These are phyloP conservation scores for Fusarium pseudocircinatum DNA, from an alignment of 2,329 filamentous ascomycete genomes.

Conservation along the genomic window DNA sequence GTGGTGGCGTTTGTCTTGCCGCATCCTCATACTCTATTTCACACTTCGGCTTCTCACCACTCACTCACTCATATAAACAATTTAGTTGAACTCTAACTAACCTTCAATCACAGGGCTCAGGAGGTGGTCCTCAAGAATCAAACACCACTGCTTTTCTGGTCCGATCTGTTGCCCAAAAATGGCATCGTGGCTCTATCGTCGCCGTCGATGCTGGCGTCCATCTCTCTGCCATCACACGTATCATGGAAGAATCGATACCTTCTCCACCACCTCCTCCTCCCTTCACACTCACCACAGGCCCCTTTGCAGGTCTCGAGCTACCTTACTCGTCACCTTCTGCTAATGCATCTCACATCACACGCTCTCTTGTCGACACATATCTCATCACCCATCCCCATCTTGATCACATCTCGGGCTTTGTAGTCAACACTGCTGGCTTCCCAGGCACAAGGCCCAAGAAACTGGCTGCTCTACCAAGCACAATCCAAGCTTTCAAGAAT, in stretches of 20 bases:
- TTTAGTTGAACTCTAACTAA: constrained; percentile 13
- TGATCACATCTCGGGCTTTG: constrained; percentile 90
- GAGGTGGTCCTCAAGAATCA: constrained; percentile 89
- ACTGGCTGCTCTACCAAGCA: constrained; percentile 84
- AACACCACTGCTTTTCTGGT: constrained; percentile 91
- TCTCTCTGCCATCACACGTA: constrained; percentile 82
- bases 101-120: constrained; percentile 72
- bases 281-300: constrained; percentile 70
- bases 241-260: constrained; percentile 70
- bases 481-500: constrained; percentile 90
- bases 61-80: background rate
- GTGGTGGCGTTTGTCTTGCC: constrained; percentile 12
- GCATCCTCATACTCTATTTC: background rate
- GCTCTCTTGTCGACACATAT: constrained; percentile 84
- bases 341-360: constrained; percentile 84
- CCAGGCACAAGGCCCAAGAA: constrained; percentile 84
- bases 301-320: constrained; percentile 82
- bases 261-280: constrained; percentile 50
- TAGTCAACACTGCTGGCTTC: constrained; percentile 90
- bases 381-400: constrained; percentile 97
- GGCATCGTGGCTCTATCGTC: constrained; percentile 83
- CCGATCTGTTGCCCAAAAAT: constrained; percentile 79
- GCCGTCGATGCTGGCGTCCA: constrained; percentile 96
- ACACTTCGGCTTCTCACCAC: background rate
- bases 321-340: constrained; percentile 72